Evolutionary conservation across 1,139 yeast genomes (phyloP).

Genomic region (Hyphopichia khmerensis): DNA sequence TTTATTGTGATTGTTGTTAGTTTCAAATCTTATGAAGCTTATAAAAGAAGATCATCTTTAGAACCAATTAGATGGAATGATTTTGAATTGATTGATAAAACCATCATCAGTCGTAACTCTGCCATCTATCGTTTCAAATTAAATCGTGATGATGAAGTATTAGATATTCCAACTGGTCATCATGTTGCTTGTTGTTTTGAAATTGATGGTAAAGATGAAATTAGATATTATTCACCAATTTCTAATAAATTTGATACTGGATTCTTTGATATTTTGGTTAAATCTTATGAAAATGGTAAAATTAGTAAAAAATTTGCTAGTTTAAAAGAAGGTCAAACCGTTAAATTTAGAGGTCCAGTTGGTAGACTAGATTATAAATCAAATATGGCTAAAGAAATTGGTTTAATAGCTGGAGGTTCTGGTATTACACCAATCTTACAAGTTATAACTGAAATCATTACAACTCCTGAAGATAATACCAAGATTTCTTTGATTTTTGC

Average conservation of each 20-base stretch:
- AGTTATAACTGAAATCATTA: conserved; percentile 60
- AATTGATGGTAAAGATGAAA: conserved; percentile 58
- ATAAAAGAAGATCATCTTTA: conserved; percentile 46
- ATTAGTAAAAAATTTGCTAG: conserved; percentile 66
- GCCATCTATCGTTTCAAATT: conserved; percentile 75
- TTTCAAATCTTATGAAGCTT: conserved; percentile 49
- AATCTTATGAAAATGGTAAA: conserved; percentile 67
- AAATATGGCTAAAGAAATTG: conserved; percentile 61
- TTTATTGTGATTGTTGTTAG: conserved; percentile 47
- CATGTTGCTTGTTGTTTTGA: conserved; percentile 63
- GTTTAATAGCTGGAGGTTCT: conserved; percentile 79
- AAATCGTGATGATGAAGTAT: conserved; percentile 55
- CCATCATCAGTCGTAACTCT: conserved; percentile 63
- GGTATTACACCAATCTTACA: conserved; percentile 81
- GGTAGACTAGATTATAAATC: conserved; percentile 64
- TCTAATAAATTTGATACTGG: conserved; percentile 69
- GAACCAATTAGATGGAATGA: conserved; percentile 56
- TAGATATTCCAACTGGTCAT: conserved; percentile 71
- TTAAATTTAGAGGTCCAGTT: conserved; percentile 74
- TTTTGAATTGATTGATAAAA: conserved; percentile 69
- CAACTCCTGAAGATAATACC: conserved; percentile 65
- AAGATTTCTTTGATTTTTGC: conserved; percentile 63
- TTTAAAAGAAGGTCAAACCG: conserved; percentile 62
- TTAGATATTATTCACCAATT: conserved; percentile 74
- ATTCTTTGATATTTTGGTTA: conserved; percentile 70